Evolutionary conservation across 805 yeast species (phyloP), one percentile per base, ranked within the genome.

Genomic region (Barnettozyma siamensis): DNA sequence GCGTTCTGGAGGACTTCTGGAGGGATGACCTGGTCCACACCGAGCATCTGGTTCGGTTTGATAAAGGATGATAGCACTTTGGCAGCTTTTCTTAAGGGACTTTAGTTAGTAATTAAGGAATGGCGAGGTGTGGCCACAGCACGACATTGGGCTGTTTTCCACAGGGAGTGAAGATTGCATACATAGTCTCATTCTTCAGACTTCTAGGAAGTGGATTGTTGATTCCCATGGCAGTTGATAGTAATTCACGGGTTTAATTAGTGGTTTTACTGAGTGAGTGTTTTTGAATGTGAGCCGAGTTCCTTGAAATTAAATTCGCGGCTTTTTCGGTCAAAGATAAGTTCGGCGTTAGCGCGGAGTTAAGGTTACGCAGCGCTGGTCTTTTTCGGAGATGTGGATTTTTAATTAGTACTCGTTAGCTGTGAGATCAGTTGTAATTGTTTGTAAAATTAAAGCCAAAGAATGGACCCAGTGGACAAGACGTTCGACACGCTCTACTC

Each of bases 121-220:
- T 7, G 33, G 26, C 7, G 26, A 7, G 26, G n/a, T n/a, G n/a
- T n/a, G n/a, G n/a, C n/a, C n/a, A n/a, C n/a, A n/a, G n/a, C n/a
- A n/a, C n/a, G n/a, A n/a, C n/a, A n/a, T n/a, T n/a, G n/a, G n/a
- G n/a, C n/a, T n/a, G n/a, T n/a, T n/a, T n/a, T n/a, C n/a, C 15
- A 31, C 4, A 16, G 5, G 8, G 24, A 21, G 9, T 21, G 24
- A 9, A 7, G 9, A 27, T 4, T 13, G 78, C 89, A 50, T 76
- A 83, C 88, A 75, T 82, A 42, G 88, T 76, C 67, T 91, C 99
- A 62, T 83, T 79, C 58, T 79, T 82, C 58, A 91, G 73, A 57
- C 91, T 83, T 65, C 94, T 75, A 45, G 99, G 99, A 48, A 93
- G 75, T 19, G 99, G 99, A 74, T 91, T 91, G 67, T 89, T 93